Conservation (phyloP, 192 early-diverging fungal genomes). For the Powellomyces hirtus region DNA sequence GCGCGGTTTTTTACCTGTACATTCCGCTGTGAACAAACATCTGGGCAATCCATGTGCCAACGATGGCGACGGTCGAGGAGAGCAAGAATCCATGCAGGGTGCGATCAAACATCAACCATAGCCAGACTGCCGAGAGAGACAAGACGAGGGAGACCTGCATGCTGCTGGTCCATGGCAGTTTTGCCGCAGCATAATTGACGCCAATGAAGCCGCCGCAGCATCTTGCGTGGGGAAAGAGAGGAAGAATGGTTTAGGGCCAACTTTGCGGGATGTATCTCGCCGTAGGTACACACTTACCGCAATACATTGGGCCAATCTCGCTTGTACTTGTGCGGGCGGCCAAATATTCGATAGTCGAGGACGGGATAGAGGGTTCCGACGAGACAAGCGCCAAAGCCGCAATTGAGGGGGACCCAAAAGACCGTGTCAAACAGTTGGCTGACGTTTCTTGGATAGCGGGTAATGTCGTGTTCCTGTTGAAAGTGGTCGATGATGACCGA, state of each 20-base stretch:
- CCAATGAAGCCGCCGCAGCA: slow-evolving; percentile 39
- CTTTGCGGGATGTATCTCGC: not conserved
- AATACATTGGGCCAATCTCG: slow-evolving; percentile 57
- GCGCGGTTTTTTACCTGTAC: slow-evolving; percentile 48
- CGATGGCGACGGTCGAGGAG: slow-evolving; percentile 46
- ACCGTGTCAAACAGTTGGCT: slow-evolving; percentile 48
- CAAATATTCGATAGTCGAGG: slow-evolving; percentile 46
- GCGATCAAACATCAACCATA: slow-evolving; percentile 75
- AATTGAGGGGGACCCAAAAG: slow-evolving; percentile 61
- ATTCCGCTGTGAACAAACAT: slow-evolving; percentile 56
- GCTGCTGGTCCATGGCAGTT: slow-evolving; percentile 59
- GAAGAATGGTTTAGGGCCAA: slow-evolving; percentile 8
- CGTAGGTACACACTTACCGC: slow-evolving; percentile 36
- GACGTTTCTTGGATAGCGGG: slow-evolving; percentile 39
- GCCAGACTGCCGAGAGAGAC: slow-evolving; percentile 54
- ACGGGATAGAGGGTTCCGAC: slow-evolving; percentile 63
- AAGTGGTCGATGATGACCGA: slow-evolving; percentile 64
- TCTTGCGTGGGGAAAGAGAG: not conserved
- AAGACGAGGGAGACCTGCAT: slow-evolving; percentile 60
- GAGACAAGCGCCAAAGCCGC: slow-evolving; percentile 56
- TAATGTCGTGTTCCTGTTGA: slow-evolving; percentile 58
- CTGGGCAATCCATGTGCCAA: slow-evolving; percentile 61
- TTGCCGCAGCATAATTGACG: slow-evolving; percentile 65
- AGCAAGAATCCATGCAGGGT: slow-evolving; percentile 65
- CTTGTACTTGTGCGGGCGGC: slow-evolving; percentile 35